A percentile compares a stretch with the other conserved stretches of the same genome.
These are phyloP conservation scores for Colletotrichum acutatum DNA, from an alignment of 2,329 filamentous ascomycete species.

Conservation along the genomic window DNA sequence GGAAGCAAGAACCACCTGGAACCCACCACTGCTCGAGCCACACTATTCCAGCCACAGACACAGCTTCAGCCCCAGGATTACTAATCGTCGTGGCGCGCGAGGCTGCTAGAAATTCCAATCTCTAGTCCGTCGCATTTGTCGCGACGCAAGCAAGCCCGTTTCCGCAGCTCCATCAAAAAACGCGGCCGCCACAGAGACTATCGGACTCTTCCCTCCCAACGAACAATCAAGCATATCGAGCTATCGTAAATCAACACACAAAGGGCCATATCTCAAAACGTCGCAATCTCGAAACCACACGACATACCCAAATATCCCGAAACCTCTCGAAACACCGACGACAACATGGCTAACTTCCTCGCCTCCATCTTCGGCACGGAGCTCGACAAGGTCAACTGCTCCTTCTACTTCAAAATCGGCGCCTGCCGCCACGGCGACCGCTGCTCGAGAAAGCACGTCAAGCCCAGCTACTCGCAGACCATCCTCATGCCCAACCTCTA, in stretches of 20 bases:
- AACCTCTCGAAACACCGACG: background rate
- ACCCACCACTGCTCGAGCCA: slow-evolving; percentile 1
- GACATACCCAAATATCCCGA: too few relatives aligned
- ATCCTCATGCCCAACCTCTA: slow-evolving; percentile 98
- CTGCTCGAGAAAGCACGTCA: slow-evolving; percentile 98
- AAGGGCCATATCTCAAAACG: background rate
- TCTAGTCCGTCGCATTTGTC: slow-evolving; percentile 19
- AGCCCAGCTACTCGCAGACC: slow-evolving; percentile 97
- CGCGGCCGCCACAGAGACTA: background rate
- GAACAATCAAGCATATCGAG: background rate
- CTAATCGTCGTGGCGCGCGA: slow-evolving; percentile 30
- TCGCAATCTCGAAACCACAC: background rate
- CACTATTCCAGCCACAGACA: background rate
- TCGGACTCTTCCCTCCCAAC: background rate
- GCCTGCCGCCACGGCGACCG: slow-evolving; percentile 98
- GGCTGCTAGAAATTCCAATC: slow-evolving; percentile 30
- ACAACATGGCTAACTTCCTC: slow-evolving; percentile 92
- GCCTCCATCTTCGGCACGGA: slow-evolving; percentile 99
- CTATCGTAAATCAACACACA: background rate
- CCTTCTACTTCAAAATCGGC: slow-evolving; percentile 98
- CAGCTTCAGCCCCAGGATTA: slow-evolving; percentile 27
- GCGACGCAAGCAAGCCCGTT: slow-evolving; percentile 7
- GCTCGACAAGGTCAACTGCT: slow-evolving; percentile 99
- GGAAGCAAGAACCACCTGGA: background rate
- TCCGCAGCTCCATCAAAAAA: slow-evolving; percentile 4